These are phyloP conservation scores for Pseudogymnoascus sp. DNA, from an alignment of 2,329 filamentous ascomycete genomes.

Conservation along the genomic window DNA sequence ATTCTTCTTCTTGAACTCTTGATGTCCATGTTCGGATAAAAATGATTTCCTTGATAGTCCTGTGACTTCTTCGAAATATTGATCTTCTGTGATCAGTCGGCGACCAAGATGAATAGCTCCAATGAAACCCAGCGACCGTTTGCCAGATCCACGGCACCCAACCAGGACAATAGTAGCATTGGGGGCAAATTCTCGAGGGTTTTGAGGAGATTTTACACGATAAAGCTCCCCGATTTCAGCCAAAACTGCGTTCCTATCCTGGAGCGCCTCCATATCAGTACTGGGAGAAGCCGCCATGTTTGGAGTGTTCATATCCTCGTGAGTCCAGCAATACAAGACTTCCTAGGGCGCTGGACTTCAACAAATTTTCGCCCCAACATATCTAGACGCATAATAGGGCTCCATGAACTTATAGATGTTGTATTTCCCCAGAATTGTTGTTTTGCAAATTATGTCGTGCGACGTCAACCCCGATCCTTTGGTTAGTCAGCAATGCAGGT, in stretches of 20 bases:
- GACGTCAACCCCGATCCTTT: neutral
- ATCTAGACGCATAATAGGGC: neutral
- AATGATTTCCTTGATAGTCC: constrained; percentile 56
- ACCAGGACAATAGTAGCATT: constrained; percentile 69
- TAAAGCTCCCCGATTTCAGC: constrained; percentile 10
- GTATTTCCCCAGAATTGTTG: neutral
- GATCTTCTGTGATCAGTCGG: constrained; percentile 62
- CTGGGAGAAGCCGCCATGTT: neutral
- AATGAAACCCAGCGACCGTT: constrained; percentile 69
- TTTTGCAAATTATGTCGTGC: constrained; percentile 3
- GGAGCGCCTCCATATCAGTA: neutral
- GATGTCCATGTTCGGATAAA: constrained; percentile 53
- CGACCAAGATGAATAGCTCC: constrained; percentile 63
- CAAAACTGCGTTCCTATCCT: constrained; percentile 5
- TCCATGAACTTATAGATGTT: constrained; percentile 4
- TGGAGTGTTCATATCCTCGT: neutral
- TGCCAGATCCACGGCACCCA: constrained; percentile 69
- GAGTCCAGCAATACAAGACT: neutral
- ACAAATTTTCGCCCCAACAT: constrained; percentile 5
- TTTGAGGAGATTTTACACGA: constrained; percentile 32
- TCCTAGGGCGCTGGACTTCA: neutral
- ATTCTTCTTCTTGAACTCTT: constrained; percentile 57
- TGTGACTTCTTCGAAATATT: constrained; percentile 57
- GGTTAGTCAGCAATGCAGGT: neutral
- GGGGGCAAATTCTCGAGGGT: constrained; percentile 30